phyloP scores from a whole-genome alignment of 2,329 filamentous ascomycete genomes.

The Fusarium miscanthi region DNA sequence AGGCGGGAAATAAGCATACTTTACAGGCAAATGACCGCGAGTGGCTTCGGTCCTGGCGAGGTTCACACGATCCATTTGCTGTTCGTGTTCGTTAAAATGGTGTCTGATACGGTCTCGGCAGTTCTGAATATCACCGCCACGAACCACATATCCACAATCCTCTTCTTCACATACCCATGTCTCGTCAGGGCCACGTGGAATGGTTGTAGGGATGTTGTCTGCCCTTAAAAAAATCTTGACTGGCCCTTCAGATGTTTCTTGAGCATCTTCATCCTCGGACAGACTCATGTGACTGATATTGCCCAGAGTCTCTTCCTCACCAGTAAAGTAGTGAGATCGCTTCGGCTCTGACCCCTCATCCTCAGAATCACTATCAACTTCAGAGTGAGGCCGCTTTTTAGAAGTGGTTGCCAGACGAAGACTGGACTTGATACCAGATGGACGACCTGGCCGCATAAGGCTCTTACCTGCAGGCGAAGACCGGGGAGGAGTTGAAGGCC shows the following conservation, averaged over 20 bases:
- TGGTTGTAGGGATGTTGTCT: conserved; percentile 61
- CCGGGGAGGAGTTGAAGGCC: conserved; percentile 33
- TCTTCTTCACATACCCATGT: conserved; percentile 75
- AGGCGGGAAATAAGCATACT: conserved; percentile 60
- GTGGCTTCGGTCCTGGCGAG: conserved; percentile 67
- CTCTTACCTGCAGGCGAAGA: conserved; percentile 47
- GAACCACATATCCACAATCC: conserved; percentile 72
- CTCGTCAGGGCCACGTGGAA: conserved; percentile 66
- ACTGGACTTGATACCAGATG: conserved; percentile 57
- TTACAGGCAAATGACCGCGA: conserved; percentile 65
- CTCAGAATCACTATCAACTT: conserved; percentile 54
- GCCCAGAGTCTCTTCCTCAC: conserved; percentile 49
- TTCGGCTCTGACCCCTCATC: conserved; percentile 51
- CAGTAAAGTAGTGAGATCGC: conserved; percentile 49
- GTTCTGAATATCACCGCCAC: conserved; percentile 66
- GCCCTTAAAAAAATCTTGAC: conserved; percentile 60
- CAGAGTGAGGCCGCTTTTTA: conserved; percentile 58
- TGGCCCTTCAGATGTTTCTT: conserved; percentile 39
- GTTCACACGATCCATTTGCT: conserved; percentile 61
- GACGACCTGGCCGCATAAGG: conserved; percentile 52
- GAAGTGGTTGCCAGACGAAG: conserved; percentile 56
- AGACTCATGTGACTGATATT: conserved; percentile 42
- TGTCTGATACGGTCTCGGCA: conserved; percentile 67
- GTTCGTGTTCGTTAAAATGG: conserved; percentile 71
- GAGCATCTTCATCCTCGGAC: conserved; percentile 34